Base-by-base conservation (phyloP, 768 basidiomycete genomes). In the Panaeolus cyanescens region DNA sequence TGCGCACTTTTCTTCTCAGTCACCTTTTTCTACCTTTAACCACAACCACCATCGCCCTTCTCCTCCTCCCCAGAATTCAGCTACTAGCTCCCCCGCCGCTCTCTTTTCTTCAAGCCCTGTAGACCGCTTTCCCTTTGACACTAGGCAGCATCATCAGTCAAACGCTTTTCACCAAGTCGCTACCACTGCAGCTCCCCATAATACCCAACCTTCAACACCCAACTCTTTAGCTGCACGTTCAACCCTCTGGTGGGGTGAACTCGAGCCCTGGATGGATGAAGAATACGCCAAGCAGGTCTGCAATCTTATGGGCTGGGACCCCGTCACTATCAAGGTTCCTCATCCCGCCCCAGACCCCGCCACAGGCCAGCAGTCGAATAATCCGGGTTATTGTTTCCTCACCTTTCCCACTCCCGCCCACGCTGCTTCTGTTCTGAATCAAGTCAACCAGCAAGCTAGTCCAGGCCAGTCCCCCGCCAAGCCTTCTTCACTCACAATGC, bases 231-330 rank as follows among this genome's bases (percentile, higher is more conserved):
- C 77, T 33, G 73, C 80, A 54, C 83, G 84, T 71, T 83, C 83
- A 62, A 90, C 92, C 39, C 85, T 94, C 66, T 92, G 87, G 83
- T 92, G 95, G 87, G 87, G 88, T 65, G 91, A 93, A 69, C 85
- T 96, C 58, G 95, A 96, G 74, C 87, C 90, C 66, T 96, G 95
- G 95, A 96, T 96, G 95, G 93, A 96, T 77, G 93, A 95, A 84
- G 90, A 92, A 72, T 96, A 95, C 80, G 91, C 89, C 42, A 90
- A 91, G 74, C 91, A 93, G 72, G 92, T 95, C 69, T 93, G 93
- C 75, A 77, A 74, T 45, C 78, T 94, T 70, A 92, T 95, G 91
- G 86, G 89, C 60, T 96, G 95, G 94, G 91, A 93, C 61, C 84
- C 88, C 15, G 80, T 86, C 70, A 82, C 72, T 71, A 85, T 92